A percentile compares a stretch with the other conserved stretches of the same genome.
These are phyloP conservation scores for Hibiscus mutabilis DNA, from an alignment of 345 rosid species.

Conservation along the genomic window DNA sequence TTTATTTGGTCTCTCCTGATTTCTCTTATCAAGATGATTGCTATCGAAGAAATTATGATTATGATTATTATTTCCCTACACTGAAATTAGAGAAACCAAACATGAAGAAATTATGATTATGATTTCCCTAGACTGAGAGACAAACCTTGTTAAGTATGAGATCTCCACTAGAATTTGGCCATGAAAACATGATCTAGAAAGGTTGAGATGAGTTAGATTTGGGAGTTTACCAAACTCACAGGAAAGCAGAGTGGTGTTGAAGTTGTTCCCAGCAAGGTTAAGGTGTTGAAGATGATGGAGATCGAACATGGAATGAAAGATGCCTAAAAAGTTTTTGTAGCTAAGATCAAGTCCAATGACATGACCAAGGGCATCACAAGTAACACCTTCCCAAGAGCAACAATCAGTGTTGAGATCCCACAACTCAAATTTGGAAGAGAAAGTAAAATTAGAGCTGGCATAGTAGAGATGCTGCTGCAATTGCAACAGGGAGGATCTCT, in stretches of 20 bases:
- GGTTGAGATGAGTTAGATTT: not conserved
- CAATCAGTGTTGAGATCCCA: not conserved
- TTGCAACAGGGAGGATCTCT: not conserved
- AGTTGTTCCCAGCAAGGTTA: not conserved
- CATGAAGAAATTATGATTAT: not conserved
- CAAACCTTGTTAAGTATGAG: not conserved
- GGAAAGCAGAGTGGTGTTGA: not conserved
- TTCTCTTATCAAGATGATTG: not conserved
- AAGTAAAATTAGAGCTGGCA: not conserved
- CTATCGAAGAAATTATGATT: not conserved
- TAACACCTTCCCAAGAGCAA: not conserved
- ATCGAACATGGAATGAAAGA: not conserved
- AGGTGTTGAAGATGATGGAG: not conserved
- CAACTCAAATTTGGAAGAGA: not conserved
- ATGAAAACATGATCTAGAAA: not conserved
- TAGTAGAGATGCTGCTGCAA: not conserved
- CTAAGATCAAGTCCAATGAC: not conserved
- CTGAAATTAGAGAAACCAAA: not conserved
- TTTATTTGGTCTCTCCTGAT: constrained; percentile 4
- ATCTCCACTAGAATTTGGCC: not conserved
- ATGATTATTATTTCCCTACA: too few relatives aligned
- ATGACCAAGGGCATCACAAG: not conserved
- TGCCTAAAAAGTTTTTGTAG: not conserved
- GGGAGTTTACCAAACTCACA: not conserved
- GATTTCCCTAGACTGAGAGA: too few relatives aligned